Evolutionary conservation across 345 rosid species (phyloP), one percentile per base, ranked within the genome.

Genomic region (Ceriops decandra): DNA sequence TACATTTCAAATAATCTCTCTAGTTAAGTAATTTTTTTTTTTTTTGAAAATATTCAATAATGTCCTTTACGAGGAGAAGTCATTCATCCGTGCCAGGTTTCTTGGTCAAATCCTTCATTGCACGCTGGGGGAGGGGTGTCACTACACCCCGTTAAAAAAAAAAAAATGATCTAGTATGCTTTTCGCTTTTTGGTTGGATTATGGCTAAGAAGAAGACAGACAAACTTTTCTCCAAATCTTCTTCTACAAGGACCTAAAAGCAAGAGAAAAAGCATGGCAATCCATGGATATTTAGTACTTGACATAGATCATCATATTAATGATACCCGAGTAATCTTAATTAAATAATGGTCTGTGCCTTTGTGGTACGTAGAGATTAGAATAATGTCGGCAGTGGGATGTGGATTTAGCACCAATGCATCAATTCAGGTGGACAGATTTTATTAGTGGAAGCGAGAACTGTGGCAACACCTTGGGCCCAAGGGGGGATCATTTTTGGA

Each of bases 161-260:
- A 30, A 31, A 5, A 13, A 11, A 3, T 6, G 9, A 16, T 60
- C 19, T 26, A 36, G 21, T 51, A 28, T 21, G 9, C 19, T 19
- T 21, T 27, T 19, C 21, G 6, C 35, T 33, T 73, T 75, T 36
- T 11, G 72, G 75, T 68, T 56, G 38, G 74, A 75, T 63, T 63
- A 38, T 59, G 38, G 66, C 36, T 67, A 62, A 32, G 62, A 60
- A 74, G 62, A 69, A 67, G 81, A 82, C 83, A 80, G 74, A 52
- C 74, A 51, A 75, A 79, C 73, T 79, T 82, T 64, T 72, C 42
- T 67, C 32, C 52, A 79, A 79, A 76, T 76, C 77, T 79, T 74
- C 22, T 60, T 7, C 6, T 7, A 2, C 46, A 67, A 63, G 61
- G 22, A 60, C 52, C 77, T 53, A 67, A 61, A 33, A 33, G 57